Percentiles rank a stretch among this genome's conserved stretches.
Evolutionary conservation across 2,329 filamentous ascomycete genomes (phyloP).

Genomic region (Ophiostoma pallidulum): DNA sequence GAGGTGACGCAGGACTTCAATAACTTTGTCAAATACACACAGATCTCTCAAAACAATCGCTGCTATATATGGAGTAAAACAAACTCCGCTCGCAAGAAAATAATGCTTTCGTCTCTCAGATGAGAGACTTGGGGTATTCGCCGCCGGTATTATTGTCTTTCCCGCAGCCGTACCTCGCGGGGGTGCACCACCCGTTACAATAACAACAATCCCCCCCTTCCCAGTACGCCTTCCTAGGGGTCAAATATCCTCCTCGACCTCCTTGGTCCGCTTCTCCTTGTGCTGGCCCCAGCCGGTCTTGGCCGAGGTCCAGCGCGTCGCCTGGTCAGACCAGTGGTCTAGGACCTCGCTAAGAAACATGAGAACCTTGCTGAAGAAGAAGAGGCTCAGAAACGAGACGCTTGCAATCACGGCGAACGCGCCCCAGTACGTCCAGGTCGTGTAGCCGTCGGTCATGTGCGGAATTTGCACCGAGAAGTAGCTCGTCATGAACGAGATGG

Average conservation of each 20-base stretch:
- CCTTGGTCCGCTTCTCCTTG: not conserved
- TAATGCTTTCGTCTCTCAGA: too few species aligned
- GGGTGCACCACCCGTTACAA: too few species aligned
- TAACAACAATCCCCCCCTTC: too few species aligned
- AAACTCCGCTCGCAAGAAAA: too few species aligned
- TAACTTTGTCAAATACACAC: too few species aligned
- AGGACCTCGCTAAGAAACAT: constrained; percentile 37
- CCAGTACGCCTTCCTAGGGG: too few species aligned
- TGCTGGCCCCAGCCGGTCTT: not conserved
- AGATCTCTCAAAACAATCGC: too few species aligned
- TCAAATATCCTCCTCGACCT: not conserved
- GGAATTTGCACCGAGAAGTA: constrained; percentile 63
- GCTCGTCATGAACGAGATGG: constrained; percentile 63
- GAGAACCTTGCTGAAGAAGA: constrained; percentile 40
- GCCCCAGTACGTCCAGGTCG: constrained; percentile 55
- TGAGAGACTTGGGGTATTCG: too few species aligned
- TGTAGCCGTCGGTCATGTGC: constrained; percentile 48
- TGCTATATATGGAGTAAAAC: too few species aligned
- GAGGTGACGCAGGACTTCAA: too few species aligned
- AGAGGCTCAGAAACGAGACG: constrained; percentile 48
- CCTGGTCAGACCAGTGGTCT: constrained; percentile 22
- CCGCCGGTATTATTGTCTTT: too few species aligned
- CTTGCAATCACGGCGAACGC: constrained; percentile 55
- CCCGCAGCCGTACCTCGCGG: too few species aligned
- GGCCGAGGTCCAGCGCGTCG: constrained; percentile 1